Evolutionary conservation across 1,284 basidiomycete species (phyloP).

Genomic region (Entoloma clypeatum): DNA sequence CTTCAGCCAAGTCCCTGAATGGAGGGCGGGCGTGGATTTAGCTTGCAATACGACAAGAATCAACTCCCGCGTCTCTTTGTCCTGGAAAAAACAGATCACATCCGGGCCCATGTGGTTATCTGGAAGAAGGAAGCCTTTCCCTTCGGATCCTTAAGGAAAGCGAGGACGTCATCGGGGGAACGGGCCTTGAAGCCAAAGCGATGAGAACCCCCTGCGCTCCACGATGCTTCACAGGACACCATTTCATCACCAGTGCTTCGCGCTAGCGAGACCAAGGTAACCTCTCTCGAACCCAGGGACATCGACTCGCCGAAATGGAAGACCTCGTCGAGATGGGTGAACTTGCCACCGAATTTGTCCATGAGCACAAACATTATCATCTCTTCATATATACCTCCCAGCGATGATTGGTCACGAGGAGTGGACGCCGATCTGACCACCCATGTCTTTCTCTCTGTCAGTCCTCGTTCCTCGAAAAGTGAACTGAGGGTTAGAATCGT

Average conservation of each 20-base stretch:
- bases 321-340: constrained; percentile 3
- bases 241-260: constrained; percentile 1
- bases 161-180: constrained; percentile 4
- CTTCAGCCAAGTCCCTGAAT: neutral
- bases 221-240: constrained; percentile 5
- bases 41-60: constrained; percentile 11
- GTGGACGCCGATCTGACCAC: constrained; percentile 4
- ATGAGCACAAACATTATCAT: constrained; percentile 10
- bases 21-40: constrained; percentile 1
- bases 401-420: constrained; percentile 4
- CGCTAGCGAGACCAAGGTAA: constrained; percentile 8
- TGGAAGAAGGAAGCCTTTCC: constrained; percentile 11
- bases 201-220: constrained; percentile 6
- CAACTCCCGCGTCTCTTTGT: constrained; percentile 6
- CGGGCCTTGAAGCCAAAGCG: constrained; percentile 4
- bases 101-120: constrained; percentile 11
- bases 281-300: constrained; percentile 9
- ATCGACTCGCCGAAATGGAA: constrained; percentile 2
- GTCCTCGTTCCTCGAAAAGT: constrained; percentile 8
- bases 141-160: constrained; percentile 5
- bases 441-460: constrained; percentile 8
- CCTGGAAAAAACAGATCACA: too few species aligned
- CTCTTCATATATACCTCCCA: constrained; percentile 10
- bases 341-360: constrained; percentile 18
- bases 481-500: constrained; percentile 9